phyloP scores from a whole-genome alignment of 345 rosid species.

The Salix udensis region DNA sequence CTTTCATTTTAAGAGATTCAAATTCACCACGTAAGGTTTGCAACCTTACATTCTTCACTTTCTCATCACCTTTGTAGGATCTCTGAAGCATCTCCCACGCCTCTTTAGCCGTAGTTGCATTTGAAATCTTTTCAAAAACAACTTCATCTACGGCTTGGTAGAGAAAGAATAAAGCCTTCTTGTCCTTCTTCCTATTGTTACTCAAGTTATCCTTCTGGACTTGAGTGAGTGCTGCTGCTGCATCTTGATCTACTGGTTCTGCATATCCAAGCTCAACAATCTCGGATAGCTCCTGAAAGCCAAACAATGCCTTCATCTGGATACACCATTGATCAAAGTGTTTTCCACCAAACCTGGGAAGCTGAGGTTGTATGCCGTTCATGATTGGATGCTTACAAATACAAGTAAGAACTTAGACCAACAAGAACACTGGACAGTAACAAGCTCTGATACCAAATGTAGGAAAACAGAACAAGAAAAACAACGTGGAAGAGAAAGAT shows the following conservation, averaged over 20 bases:
- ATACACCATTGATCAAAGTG: too few species aligned
- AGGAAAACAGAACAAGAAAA: too few species aligned
- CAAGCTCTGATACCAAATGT: too few species aligned
- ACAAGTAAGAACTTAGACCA: too few species aligned
- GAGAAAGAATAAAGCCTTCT: background rate
- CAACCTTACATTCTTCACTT: slow-evolving; percentile 4
- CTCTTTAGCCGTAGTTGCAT: background rate
- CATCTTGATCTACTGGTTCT: background rate
- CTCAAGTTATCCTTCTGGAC: background rate
- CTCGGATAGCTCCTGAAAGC: too few species aligned
- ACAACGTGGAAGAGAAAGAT: too few species aligned
- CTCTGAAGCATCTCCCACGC: slow-evolving; percentile 8
- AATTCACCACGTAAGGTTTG: background rate
- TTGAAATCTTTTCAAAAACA: slow-evolving; percentile 4
- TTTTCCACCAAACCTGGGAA: too few species aligned
- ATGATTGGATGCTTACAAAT: too few species aligned
- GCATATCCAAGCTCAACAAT: background rate
- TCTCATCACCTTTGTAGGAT: slow-evolving; percentile 10
- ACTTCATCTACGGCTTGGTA: slow-evolving; percentile 3
- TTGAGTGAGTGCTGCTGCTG: background rate
- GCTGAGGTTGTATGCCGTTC: too few species aligned
- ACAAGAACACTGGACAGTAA: too few species aligned
- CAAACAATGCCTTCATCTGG: too few species aligned
- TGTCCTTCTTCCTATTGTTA: background rate
- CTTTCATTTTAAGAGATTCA: background rate